Conservation (phyloP, 768 basidiomycete species). For the Scleroderma bovista region DNA sequence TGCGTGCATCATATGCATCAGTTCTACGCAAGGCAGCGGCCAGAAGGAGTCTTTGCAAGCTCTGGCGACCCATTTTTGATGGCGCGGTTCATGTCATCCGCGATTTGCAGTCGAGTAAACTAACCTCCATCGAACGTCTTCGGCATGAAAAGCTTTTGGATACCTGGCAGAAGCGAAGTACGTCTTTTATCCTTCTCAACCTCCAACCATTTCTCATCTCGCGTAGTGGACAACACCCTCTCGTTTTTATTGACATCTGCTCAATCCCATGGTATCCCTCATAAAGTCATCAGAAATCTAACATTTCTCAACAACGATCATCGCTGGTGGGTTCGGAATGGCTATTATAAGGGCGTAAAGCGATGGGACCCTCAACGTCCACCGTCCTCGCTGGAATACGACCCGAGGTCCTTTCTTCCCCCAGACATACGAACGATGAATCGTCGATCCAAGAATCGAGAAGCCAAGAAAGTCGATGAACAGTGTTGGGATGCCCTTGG, state of each 20-base stretch:
- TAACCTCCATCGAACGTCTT: slow-evolving; percentile 23
- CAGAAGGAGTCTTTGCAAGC: slow-evolving; percentile 37
- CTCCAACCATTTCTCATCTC: slow-evolving; percentile 8
- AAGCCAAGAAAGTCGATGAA: slow-evolving; percentile 27
- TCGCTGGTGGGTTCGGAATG: slow-evolving; percentile 20
- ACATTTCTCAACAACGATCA: slow-evolving; percentile 27
- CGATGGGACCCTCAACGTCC: slow-evolving; percentile 38
- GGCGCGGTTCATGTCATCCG: slow-evolving; percentile 39
- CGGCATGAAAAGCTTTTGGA: slow-evolving; percentile 38
- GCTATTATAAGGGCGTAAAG: slow-evolving; percentile 14
- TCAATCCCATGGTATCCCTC: slow-evolving; percentile 55
- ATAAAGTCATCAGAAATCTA: slow-evolving; percentile 52
- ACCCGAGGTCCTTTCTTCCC: slow-evolving; percentile 10
- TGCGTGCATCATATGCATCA: slow-evolving; percentile 51
- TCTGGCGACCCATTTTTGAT: slow-evolving; percentile 54
- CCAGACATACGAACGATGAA: slow-evolving; percentile 9
- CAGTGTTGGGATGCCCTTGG: slow-evolving; percentile 43
- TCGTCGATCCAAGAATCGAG: slow-evolving; percentile 14
- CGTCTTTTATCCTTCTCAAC: slow-evolving; percentile 6
- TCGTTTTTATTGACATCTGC: slow-evolving; percentile 57
- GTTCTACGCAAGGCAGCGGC: slow-evolving; percentile 48
- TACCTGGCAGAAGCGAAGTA: slow-evolving; percentile 54
- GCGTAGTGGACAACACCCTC: slow-evolving; percentile 63
- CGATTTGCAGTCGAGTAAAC: slow-evolving; percentile 32
- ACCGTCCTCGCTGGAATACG: slow-evolving; percentile 14